A percentile compares a stretch with the other conserved stretches of the same genome.
phyloP scores from a whole-genome alignment of 2,329 filamentous ascomycete species.

The Saccharata proteae region DNA sequence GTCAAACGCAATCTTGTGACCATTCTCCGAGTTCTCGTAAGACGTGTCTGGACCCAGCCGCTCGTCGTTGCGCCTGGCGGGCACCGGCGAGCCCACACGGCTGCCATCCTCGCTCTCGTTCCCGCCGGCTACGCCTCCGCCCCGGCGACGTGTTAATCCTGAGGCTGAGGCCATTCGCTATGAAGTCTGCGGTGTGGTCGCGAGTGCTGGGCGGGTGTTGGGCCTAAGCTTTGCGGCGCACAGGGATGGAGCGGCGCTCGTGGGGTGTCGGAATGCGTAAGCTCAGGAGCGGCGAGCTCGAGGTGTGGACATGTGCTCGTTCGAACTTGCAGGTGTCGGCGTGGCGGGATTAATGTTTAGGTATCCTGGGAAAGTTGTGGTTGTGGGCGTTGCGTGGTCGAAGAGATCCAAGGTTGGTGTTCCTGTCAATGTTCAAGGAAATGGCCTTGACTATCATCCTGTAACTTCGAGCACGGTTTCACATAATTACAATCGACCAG shows the following conservation, averaged over 20 bases:
- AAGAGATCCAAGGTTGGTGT: too few species aligned
- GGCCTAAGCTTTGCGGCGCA: slow-evolving; percentile 8
- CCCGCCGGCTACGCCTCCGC: slow-evolving; percentile 44
- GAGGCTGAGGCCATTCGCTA: slow-evolving; percentile 53
- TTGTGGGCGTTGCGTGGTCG: too few species aligned
- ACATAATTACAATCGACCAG: slow-evolving; percentile 6
- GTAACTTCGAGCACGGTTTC: slow-evolving; percentile 7
- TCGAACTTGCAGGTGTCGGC: too few species aligned
- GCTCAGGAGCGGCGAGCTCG: too few species aligned
- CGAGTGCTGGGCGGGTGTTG: slow-evolving; percentile 7
- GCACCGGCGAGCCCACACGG: slow-evolving; percentile 54
- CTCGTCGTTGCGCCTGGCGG: slow-evolving; percentile 49
- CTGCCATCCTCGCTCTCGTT: slow-evolving; percentile 51
- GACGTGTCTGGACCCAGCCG: slow-evolving; percentile 57
- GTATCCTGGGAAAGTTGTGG: too few species aligned
- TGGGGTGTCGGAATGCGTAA: too few species aligned
- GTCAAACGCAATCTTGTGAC: slow-evolving; percentile 97
- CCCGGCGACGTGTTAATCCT: slow-evolving; percentile 60
- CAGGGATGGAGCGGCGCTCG: slow-evolving; percentile 8
- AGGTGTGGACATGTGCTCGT: too few species aligned
- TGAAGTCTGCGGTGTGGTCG: slow-evolving; percentile 10
- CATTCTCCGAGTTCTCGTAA: slow-evolving; percentile 84
- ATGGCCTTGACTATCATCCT: too few species aligned
- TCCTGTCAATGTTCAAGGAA: too few species aligned
- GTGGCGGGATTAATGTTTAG: too few species aligned